Evolutionary conservation across 2,329 filamentous ascomycete genomes (phyloP).

Genomic region (Emydomyces testavorans): DNA sequence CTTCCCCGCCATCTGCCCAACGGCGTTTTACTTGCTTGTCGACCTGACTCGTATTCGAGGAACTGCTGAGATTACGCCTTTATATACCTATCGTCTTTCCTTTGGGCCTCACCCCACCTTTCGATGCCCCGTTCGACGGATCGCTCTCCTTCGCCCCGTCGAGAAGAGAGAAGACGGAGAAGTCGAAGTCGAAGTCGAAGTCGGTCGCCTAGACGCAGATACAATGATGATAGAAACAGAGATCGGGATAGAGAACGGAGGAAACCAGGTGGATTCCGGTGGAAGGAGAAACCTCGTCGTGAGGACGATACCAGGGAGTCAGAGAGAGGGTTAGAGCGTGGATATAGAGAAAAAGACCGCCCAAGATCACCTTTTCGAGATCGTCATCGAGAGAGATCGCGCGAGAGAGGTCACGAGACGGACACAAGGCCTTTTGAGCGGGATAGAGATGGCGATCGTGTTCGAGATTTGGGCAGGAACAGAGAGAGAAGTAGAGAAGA

Average conservation of each 20-base stretch:
- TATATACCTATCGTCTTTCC: neutral
- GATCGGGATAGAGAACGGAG: constrained; percentile 24
- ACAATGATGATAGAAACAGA: constrained; percentile 26
- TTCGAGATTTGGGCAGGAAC: constrained; percentile 11
- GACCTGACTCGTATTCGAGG: neutral
- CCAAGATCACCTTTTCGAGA: constrained; percentile 19
- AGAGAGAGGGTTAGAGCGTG: constrained; percentile 42
- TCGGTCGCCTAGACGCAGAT: constrained; percentile 33
- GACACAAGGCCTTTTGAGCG: constrained; percentile 13
- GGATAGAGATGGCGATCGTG: constrained; percentile 18
- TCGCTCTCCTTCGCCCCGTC: constrained; percentile 20
- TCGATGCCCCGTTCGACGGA: constrained; percentile 15
- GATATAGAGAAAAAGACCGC: constrained; percentile 35
- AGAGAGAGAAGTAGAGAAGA: constrained; percentile 16
- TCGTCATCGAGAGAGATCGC: constrained; percentile 22
- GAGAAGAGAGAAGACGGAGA: constrained; percentile 31
- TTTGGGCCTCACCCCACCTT: neutral
- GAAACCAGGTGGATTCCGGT: constrained; percentile 33
- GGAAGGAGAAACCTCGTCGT: constrained; percentile 41
- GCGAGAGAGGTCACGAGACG: constrained; percentile 19
- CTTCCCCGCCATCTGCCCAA: constrained; percentile 4
- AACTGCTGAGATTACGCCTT: neutral
- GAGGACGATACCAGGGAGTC: constrained; percentile 37
- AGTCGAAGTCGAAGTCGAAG: constrained; percentile 30
- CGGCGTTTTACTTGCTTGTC: neutral